Evolutionary conservation across 192 early-diverging fungal species (phyloP).

Genomic region (Radiomyces spectabilis): DNA sequence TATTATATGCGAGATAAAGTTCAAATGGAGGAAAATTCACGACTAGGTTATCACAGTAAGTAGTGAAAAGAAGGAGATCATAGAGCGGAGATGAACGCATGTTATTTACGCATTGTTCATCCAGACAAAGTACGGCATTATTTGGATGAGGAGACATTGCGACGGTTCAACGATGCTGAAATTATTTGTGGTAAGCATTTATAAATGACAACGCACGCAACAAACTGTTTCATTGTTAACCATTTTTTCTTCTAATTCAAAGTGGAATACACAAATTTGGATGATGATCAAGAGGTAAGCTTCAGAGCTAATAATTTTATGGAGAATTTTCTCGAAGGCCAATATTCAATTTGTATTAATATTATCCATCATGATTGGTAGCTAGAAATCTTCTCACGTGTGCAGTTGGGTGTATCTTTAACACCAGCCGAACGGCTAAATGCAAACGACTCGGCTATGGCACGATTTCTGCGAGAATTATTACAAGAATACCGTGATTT

Average conservation of each 20-base stretch:
- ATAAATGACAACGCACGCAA: background rate
- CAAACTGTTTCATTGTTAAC: background rate
- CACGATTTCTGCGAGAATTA: background rate
- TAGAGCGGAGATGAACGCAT: too few relatives aligned
- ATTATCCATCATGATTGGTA: too few relatives aligned
- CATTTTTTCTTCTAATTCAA: background rate
- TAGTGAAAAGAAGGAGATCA: background rate
- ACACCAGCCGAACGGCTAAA: background rate
- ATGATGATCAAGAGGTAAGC: background rate
- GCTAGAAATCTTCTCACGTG: constrained; percentile 3
- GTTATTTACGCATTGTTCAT: background rate
- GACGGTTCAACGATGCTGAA: background rate
- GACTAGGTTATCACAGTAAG: background rate
- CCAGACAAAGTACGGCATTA: background rate
- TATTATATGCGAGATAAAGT: background rate
- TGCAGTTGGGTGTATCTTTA: background rate
- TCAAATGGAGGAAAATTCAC: background rate
- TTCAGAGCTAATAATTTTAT: too few relatives aligned
- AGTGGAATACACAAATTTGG: background rate
- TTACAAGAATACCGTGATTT: background rate
- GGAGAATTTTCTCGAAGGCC: too few relatives aligned
- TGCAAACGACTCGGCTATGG: background rate
- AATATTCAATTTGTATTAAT: background rate
- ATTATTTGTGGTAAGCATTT: background rate
- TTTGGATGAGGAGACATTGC: background rate